A percentile compares a stretch with the other conserved stretches of the same genome.
phyloP scores from a whole-genome alignment of 371 early-diverging fungal species.

The Racocetra persica region DNA sequence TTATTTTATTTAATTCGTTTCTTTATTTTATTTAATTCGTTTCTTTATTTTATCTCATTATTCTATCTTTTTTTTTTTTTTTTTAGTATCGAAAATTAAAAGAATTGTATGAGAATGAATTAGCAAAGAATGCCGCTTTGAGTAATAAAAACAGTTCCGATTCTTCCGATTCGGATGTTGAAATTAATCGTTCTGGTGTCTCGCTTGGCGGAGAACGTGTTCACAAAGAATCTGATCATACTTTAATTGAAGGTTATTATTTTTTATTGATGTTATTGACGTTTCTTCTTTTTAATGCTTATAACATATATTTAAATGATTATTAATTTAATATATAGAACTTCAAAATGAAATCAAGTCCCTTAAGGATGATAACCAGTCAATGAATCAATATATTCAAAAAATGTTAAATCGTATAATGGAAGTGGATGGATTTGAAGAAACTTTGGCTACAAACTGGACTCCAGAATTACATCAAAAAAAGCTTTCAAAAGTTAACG shows the following conservation, averaged over 20 bases:
- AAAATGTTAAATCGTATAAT: slow-evolving; percentile 56
- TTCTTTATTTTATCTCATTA: too few relatives aligned
- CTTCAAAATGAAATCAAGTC: slow-evolving; percentile 58
- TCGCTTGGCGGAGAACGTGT: slow-evolving; percentile 43
- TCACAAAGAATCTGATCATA: slow-evolving; percentile 46
- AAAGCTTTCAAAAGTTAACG: background rate
- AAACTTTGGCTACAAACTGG: slow-evolving; percentile 31
- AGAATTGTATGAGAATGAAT: background rate
- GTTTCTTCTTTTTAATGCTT: too few relatives aligned
- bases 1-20: background rate
- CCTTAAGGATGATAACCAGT: slow-evolving; percentile 66
- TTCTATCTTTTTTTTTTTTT: background rate
- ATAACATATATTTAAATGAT: too few relatives aligned
- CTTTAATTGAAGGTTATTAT: slow-evolving; percentile 46
- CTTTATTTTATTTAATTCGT: too few relatives aligned
- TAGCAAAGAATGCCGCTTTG: background rate
- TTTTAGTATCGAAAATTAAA: background rate
- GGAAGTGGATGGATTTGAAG: slow-evolving; percentile 36
- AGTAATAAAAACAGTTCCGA: slow-evolving; percentile 45
- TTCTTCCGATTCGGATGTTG: slow-evolving; percentile 57
- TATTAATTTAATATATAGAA: too few relatives aligned
- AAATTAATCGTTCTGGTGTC: slow-evolving; percentile 57
- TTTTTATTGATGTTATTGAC: too few relatives aligned
- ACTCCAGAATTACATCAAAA: background rate
- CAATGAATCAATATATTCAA: slow-evolving; percentile 68